These are phyloP conservation scores for Salvia splendens DNA, from an alignment of 257 asterid species.

Conservation along the genomic window DNA sequence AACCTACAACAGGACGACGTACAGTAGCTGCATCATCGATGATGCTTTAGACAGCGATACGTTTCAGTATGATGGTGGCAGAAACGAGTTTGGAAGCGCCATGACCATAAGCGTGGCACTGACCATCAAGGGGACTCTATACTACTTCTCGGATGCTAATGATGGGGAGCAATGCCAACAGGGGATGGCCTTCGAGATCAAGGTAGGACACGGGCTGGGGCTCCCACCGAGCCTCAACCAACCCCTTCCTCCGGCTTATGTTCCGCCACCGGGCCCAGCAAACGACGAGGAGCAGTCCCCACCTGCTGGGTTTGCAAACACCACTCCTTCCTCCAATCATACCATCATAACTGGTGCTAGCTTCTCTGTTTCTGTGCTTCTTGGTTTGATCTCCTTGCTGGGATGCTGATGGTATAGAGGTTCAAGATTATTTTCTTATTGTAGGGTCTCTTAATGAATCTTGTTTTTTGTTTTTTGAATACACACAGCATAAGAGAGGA, in stretches of 20 bases:
- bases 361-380: conserved; percentile 30
- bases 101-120: conserved; percentile 49
- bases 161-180: conserved; percentile 72
- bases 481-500: conserved; percentile 16
- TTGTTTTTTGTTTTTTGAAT: conserved; percentile 24
- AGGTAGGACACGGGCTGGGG: conserved; percentile 66
- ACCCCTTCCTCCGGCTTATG: conserved; percentile 84
- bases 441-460: neutral
- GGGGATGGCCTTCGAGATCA: conserved; percentile 77
- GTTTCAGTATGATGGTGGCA: conserved; percentile 55
- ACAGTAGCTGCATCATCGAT: conserved; percentile 56
- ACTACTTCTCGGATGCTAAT: conserved; percentile 72
- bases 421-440: conserved; percentile 14
- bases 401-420: conserved; percentile 27
- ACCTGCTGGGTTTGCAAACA: conserved; percentile 38
- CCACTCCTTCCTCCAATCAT: conserved; percentile 34
- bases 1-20: conserved; percentile 76
- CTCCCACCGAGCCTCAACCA: conserved; percentile 87
- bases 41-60: conserved; percentile 64
- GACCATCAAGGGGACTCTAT: conserved; percentile 53
- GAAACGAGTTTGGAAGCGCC: conserved; percentile 41
- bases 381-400: conserved; percentile 35
- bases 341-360: conserved; percentile 39
- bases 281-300: conserved; percentile 43
- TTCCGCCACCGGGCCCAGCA: conserved; percentile 57